Evolutionary conservation across 2,329 filamentous ascomycete genomes (phyloP).

Genomic region (Tetracladium maxilliforme): DNA sequence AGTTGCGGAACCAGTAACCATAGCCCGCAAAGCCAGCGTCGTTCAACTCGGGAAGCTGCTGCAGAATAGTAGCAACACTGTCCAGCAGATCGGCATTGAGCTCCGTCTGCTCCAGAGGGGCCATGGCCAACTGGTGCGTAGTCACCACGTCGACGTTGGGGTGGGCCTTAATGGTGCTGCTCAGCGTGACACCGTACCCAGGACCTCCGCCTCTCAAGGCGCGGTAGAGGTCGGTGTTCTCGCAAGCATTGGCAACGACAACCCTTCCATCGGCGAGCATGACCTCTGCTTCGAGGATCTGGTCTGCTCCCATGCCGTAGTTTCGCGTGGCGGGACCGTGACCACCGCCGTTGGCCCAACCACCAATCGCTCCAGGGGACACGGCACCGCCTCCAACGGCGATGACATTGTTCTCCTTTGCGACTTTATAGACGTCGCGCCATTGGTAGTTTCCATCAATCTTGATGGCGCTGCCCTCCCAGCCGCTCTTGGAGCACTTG

Average conservation of each 20-base stretch:
- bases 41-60: conserved; percentile 14
- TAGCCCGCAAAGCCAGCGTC: conserved; percentile 13
- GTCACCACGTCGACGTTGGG: conserved; percentile 15
- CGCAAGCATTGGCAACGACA: conserved; percentile 16
- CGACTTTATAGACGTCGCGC: conserved; percentile 16
- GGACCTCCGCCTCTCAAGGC: conserved; percentile 23
- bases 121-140: conserved; percentile 9
- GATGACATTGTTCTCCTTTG: conserved; percentile 15
- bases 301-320: conserved; percentile 26
- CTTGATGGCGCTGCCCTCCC: conserved; percentile 17
- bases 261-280: conserved; percentile 20
- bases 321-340: conserved; percentile 20
- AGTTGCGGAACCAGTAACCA: conserved; percentile 13
- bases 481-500: conserved; percentile 11
- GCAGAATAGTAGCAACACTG: conserved; percentile 13
- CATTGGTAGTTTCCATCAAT: conserved; percentile 19
- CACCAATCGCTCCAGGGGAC: conserved; percentile 15
- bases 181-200: conserved; percentile 20
- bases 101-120: conserved; percentile 6
- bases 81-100: conserved; percentile 11
- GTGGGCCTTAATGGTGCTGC: conserved; percentile 23
- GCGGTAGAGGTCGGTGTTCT: conserved; percentile 19
- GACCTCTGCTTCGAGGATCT: conserved; percentile 24
- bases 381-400: conserved; percentile 17
- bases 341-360: conserved; percentile 24